Evolutionary conservation across 192 early-diverging fungal genomes (phyloP).

Genomic region (Umbelopsis vinacea): DNA sequence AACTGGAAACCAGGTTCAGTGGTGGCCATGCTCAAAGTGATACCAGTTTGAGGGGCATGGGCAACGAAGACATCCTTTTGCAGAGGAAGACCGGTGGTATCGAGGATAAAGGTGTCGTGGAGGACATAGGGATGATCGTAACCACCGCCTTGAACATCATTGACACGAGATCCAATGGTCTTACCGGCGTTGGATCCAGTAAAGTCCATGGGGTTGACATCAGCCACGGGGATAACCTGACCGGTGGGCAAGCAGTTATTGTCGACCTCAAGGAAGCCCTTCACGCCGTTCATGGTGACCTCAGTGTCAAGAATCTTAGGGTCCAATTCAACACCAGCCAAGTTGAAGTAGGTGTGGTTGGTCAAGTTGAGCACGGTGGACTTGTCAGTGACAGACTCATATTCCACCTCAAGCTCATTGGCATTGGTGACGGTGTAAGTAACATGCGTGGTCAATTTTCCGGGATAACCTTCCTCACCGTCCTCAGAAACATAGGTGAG

Average conservation of each 20-base stretch:
- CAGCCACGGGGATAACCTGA: slow-evolving; percentile 44
- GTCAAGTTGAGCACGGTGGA: slow-evolving; percentile 76
- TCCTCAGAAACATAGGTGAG: slow-evolving; percentile 66
- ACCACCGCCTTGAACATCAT: slow-evolving; percentile 60
- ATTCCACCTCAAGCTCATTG: slow-evolving; percentile 53
- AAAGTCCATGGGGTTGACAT: slow-evolving; percentile 59
- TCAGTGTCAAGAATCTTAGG: slow-evolving; percentile 58
- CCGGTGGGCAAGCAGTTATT: slow-evolving; percentile 76
- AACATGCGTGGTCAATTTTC: slow-evolving; percentile 59
- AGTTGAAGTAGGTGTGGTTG: slow-evolving; percentile 89
- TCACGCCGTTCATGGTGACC: slow-evolving; percentile 49
- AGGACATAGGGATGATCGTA: slow-evolving; percentile 84
- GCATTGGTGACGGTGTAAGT: slow-evolving; percentile 64
- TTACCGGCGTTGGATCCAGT: slow-evolving; percentile 46
- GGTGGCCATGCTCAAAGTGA: slow-evolving; percentile 65
- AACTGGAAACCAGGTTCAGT: slow-evolving; percentile 79
- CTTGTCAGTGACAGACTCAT: slow-evolving; percentile 51
- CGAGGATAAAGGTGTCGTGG: slow-evolving; percentile 39
- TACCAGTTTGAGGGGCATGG: slow-evolving; percentile 60
- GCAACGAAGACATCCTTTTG: slow-evolving; percentile 49
- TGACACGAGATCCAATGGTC: slow-evolving; percentile 55
- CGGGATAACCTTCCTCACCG: slow-evolving; percentile 84
- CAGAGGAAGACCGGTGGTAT: slow-evolving; percentile 27
- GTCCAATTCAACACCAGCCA: slow-evolving; percentile 65
- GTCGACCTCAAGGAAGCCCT: slow-evolving; percentile 60